Conservation (phyloP, 768 basidiomycete species). For the Kwoniella bestiolae region DNA sequence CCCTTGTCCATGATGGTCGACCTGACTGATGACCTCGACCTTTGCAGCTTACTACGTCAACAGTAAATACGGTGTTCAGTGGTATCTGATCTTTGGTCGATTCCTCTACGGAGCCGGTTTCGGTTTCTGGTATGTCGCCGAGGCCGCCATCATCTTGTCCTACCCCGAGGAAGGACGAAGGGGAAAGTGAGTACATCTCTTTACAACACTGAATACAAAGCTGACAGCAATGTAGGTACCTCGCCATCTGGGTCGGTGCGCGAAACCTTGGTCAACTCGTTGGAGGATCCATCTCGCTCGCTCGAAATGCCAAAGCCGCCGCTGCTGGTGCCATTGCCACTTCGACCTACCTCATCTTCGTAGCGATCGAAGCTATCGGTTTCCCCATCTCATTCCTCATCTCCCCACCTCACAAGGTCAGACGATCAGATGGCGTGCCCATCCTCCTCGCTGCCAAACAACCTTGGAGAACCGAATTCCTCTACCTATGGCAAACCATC, state of each 20-base stretch:
- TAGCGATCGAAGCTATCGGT: slow-evolving; percentile 28
- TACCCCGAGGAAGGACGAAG: slow-evolving; percentile 32
- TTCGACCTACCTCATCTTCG: slow-evolving; percentile 30
- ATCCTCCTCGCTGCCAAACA: slow-evolving; percentile 23
- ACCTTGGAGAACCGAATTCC: slow-evolving; percentile 22
- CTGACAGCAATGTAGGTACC: slow-evolving; percentile 13
- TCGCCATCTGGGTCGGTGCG: slow-evolving; percentile 24
- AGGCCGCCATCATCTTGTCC: slow-evolving; percentile 28
- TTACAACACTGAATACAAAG: background rate
- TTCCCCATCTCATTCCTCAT: slow-evolving; percentile 26
- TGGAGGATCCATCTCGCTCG: slow-evolving; percentile 20
- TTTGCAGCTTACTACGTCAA: slow-evolving; percentile 30
- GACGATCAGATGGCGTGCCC: slow-evolving; percentile 27
- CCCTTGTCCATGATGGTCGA: no score
- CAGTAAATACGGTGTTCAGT: slow-evolving; percentile 22
- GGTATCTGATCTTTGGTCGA: slow-evolving; percentile 34
- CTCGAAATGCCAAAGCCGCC: slow-evolving; percentile 22
- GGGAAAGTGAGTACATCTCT: slow-evolving; percentile 26
- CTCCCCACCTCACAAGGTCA: slow-evolving; percentile 28
- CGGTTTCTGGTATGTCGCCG: slow-evolving; percentile 31
- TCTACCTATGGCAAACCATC: slow-evolving; percentile 7
- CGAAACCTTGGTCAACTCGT: slow-evolving; percentile 27
- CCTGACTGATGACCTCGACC: background rate
- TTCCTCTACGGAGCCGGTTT: slow-evolving; percentile 27
- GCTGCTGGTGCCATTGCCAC: slow-evolving; percentile 25